Conservation (phyloP, 2,329 filamentous ascomycete species). For the Nemania bipapillata region DNA sequence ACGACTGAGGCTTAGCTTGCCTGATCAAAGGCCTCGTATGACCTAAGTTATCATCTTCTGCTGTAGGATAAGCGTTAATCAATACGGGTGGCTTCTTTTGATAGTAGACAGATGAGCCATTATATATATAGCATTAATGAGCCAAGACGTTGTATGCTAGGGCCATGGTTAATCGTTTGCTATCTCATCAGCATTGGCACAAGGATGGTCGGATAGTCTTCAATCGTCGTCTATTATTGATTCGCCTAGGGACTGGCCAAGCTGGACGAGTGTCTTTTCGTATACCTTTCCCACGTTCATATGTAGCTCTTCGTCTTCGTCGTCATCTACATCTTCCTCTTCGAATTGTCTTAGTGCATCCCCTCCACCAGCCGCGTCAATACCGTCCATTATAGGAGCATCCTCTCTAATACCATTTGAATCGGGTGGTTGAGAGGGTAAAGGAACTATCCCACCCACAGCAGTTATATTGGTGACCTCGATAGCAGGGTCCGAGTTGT, state of each 20-base stretch:
- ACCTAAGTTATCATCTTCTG: not conserved
- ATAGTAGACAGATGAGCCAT: not conserved
- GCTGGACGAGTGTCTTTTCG: constrained; percentile 56
- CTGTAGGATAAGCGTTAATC: not conserved
- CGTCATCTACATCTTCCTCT: constrained; percentile 51
- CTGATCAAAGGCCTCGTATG: not conserved
- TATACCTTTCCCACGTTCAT: constrained; percentile 61
- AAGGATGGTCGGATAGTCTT: not conserved
- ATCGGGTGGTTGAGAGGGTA: constrained; percentile 1
- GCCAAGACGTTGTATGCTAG: not conserved
- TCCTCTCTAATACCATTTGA: not conserved
- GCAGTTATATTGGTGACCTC: not conserved
- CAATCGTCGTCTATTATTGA: constrained; percentile 38
- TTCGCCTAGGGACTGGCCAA: constrained; percentile 52
- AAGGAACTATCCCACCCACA: not conserved
- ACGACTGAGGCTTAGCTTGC: not conserved
- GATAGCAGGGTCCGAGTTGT: constrained; percentile 5
- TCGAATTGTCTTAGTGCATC: constrained; percentile 31
- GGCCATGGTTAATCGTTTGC: not conserved
- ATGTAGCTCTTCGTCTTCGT: constrained; percentile 61
- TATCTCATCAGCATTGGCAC: not conserved
- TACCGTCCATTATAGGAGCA: constrained; percentile 39
- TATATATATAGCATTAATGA: no score
- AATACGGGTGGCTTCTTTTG: not conserved
- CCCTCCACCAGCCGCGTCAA: constrained; percentile 20